Conservation (phyloP, 1,284 basidiomycete species). For the Malassezia sp. region DNA sequence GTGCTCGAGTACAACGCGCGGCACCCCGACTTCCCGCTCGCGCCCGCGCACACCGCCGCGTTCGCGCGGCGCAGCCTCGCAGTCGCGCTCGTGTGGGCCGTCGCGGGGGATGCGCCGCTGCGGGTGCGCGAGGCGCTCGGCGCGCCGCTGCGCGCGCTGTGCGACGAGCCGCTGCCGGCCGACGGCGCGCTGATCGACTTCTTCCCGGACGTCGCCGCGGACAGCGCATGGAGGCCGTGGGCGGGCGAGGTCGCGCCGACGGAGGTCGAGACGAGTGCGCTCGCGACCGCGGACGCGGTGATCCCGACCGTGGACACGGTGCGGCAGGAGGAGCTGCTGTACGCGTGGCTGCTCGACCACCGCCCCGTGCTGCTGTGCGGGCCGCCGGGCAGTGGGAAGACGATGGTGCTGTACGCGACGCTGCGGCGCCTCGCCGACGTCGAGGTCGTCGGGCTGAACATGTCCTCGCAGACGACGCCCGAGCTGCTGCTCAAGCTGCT, state of each 20-base stretch:
- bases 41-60: conserved; percentile 69
- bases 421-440: conserved; percentile 94
- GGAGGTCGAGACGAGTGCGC: conserved; percentile 90
- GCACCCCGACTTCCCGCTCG: conserved; percentile 86
- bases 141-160: conserved; percentile 58
- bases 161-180: conserved; percentile 63
- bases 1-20: conserved; percentile 88
- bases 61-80: conserved; percentile 84
- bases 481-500: conserved; percentile 97
- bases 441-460: conserved; percentile 97
- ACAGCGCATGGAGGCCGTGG: conserved; percentile 75
- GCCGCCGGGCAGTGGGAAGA: conserved; percentile 97
- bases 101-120: conserved; percentile 86
- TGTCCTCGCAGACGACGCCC: conserved; percentile 95
- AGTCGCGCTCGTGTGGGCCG: conserved; percentile 90
- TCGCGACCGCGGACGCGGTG: conserved; percentile 89
- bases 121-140: conserved; percentile 82
- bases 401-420: conserved; percentile 99
- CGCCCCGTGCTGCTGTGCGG: conserved; percentile 97
- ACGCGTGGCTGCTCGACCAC: conserved; percentile 97
- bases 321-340: conserved; percentile 93
- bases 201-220: conserved; percentile 55
- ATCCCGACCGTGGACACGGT: conserved; percentile 98
- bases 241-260: conserved; percentile 70
- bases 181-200: conserved; percentile 80